Evolutionary conservation across 2,329 filamentous ascomycete genomes (phyloP).

Genomic region (Diaporthe aspalathi): DNA sequence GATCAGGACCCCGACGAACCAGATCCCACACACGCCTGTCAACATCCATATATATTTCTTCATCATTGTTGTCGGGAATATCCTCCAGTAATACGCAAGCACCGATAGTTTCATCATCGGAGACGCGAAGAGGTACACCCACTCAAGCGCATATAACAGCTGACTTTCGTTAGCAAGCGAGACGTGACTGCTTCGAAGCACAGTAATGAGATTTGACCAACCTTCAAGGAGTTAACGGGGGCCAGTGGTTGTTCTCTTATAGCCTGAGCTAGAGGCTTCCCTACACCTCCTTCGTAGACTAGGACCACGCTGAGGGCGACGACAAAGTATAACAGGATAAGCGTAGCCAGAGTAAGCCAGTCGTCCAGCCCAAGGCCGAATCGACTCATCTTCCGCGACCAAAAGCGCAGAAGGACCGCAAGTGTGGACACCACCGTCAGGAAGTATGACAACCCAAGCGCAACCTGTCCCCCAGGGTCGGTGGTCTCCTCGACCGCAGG

Average conservation of each 20-base stretch:
- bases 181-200: no score
- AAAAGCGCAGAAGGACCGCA: constrained; percentile 5
- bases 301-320: constrained; percentile 11
- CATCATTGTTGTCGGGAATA: constrained; percentile 9
- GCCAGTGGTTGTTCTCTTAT: constrained; percentile 6
- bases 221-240: constrained; percentile 12
- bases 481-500: neutral
- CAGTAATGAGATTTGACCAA: neutral
- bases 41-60: neutral
- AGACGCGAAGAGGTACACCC: constrained; percentile 22
- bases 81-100: constrained; percentile 16
- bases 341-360: constrained; percentile 15
- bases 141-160: constrained; percentile 26
- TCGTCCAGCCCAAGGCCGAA: constrained; percentile 19
- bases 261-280: constrained; percentile 14
- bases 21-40: neutral
- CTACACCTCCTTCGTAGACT: constrained; percentile 21
- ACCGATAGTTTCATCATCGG: constrained; percentile 16
- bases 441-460: constrained; percentile 22
- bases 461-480: constrained; percentile 6
- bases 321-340: constrained; percentile 18
- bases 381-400: constrained; percentile 17
- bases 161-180: neutral
- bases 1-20: constrained; percentile 15
- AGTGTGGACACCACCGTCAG: neutral